Percentiles rank a stretch among this genome's conserved stretches.
phyloP scores from a whole-genome alignment of 257 asterid genomes.

The Gynochthodes officinalis region DNA sequence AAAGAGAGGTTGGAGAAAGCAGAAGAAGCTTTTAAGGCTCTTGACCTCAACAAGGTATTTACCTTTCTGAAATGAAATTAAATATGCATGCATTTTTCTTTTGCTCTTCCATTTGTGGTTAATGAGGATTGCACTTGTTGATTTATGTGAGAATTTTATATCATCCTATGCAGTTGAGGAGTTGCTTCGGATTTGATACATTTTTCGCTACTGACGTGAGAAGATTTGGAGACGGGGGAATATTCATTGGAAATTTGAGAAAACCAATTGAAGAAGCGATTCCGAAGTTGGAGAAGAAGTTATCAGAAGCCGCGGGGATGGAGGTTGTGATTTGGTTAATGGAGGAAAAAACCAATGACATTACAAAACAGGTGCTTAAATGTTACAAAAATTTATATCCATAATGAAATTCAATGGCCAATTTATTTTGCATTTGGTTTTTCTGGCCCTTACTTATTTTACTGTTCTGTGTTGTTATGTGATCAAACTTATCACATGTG shows the following conservation, averaged over 20 bases:
- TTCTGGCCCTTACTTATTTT: not conserved
- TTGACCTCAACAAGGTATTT: slow-evolving; percentile 80
- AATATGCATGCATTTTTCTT: not conserved
- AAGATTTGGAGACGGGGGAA: slow-evolving; percentile 94
- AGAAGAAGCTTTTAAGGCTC: slow-evolving; percentile 79
- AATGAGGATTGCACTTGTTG: not conserved
- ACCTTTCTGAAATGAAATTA: not conserved
- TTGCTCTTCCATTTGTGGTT: not conserved
- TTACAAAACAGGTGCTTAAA: slow-evolving; percentile 64
- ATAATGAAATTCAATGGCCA: not conserved
- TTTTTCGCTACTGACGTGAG: slow-evolving; percentile 87
- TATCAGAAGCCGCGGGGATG: slow-evolving; percentile 86
- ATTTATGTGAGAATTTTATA: slow-evolving; percentile 1
- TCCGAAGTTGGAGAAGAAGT: slow-evolving; percentile 79
- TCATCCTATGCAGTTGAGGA: slow-evolving; percentile 56
- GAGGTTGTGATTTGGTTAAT: slow-evolving; percentile 89
- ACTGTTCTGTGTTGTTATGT: not conserved
- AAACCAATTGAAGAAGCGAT: slow-evolving; percentile 78
- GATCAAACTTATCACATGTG: not conserved
- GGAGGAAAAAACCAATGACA: slow-evolving; percentile 76
- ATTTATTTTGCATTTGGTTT: not conserved
- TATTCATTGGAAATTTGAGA: slow-evolving; percentile 82
- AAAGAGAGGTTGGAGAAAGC: slow-evolving; percentile 75
- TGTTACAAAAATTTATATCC: not conserved
- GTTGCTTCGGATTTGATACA: slow-evolving; percentile 81